These are phyloP conservation scores for Prunus mongolica DNA, from an alignment of 306 rosid genomes.

Conservation along the genomic window DNA sequence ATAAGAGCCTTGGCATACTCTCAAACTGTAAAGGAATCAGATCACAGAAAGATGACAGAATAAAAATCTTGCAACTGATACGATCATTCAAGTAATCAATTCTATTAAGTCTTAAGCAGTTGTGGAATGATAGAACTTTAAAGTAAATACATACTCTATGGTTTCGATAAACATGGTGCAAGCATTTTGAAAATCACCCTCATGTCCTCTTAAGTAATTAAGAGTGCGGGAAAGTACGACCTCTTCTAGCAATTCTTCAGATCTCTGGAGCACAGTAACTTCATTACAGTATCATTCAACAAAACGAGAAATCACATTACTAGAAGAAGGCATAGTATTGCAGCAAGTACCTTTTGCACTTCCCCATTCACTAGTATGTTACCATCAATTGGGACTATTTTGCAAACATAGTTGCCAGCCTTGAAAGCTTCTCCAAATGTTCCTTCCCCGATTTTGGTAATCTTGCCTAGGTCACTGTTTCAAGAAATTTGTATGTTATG, in stretches of 20 bases:
- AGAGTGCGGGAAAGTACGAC: slow-evolving; percentile 86
- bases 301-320: not conserved
- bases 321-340: slow-evolving; percentile 5
- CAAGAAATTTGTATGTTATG: slow-evolving; percentile 21
- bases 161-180: slow-evolving; percentile 75
- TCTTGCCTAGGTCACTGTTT: slow-evolving; percentile 50
- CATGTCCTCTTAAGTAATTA: slow-evolving; percentile 54
- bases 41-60: slow-evolving; percentile 12
- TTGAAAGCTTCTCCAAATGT: slow-evolving; percentile 93
- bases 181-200: slow-evolving; percentile 37
- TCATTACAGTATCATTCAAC: slow-evolving; percentile 13
- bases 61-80: slow-evolving; percentile 2
- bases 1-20: slow-evolving; percentile 83
- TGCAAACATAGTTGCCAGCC: slow-evolving; percentile 73
- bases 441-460: slow-evolving; percentile 87
- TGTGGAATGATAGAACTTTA: slow-evolving; percentile 9
- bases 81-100: not conserved
- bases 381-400: slow-evolving; percentile 91
- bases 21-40: slow-evolving; percentile 45
- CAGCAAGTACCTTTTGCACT: slow-evolving; percentile 67
- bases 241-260: slow-evolving; percentile 88
- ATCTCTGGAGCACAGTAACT: slow-evolving; percentile 48
- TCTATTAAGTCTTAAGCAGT: not conserved
- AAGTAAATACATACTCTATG: slow-evolving; percentile 53
- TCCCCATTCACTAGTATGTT: slow-evolving; percentile 81